Percentiles rank a stretch among this genome's conserved stretches.
Evolutionary conservation across 1,284 basidiomycete genomes (phyloP).

Genomic region (Rhodofomes roseus): DNA sequence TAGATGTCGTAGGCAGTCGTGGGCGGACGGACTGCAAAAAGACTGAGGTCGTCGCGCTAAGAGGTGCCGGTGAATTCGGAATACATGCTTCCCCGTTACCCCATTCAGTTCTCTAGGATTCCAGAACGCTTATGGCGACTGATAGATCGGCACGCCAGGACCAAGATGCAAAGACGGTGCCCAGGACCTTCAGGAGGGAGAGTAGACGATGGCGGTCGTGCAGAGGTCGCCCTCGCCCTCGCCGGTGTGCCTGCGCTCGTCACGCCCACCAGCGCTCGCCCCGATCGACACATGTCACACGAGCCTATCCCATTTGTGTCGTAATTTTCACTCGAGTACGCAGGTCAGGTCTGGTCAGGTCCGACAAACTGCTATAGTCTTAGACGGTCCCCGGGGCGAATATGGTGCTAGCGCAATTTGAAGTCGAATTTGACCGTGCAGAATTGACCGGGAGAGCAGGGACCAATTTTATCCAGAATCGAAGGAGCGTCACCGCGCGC

Average conservation of each 20-base stretch:
- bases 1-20: neutral
- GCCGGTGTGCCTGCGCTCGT: too few relatives aligned
- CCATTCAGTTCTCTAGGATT: too few relatives aligned
- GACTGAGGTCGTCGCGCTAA: neutral
- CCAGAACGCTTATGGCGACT: too few relatives aligned
- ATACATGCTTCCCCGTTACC: neutral
- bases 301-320: neutral
- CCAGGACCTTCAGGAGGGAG: too few relatives aligned
- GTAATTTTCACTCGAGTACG: neutral
- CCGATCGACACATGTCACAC: neutral
- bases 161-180: too few relatives aligned
- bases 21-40: neutral
- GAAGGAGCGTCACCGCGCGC: too few relatives aligned
- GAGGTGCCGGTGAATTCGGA: neutral
- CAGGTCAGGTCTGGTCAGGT: neutral
- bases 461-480: neutral
- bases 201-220: too few relatives aligned
- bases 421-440: neutral
- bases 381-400: too few relatives aligned
- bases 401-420: neutral
- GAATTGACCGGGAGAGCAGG: neutral
- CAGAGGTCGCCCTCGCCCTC: too few relatives aligned
- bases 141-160: too few relatives aligned
- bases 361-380: too few relatives aligned
- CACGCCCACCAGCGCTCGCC: too few relatives aligned